Conservation (phyloP, 352 stramenopile species). For the Phytophthora idaei region DNA sequence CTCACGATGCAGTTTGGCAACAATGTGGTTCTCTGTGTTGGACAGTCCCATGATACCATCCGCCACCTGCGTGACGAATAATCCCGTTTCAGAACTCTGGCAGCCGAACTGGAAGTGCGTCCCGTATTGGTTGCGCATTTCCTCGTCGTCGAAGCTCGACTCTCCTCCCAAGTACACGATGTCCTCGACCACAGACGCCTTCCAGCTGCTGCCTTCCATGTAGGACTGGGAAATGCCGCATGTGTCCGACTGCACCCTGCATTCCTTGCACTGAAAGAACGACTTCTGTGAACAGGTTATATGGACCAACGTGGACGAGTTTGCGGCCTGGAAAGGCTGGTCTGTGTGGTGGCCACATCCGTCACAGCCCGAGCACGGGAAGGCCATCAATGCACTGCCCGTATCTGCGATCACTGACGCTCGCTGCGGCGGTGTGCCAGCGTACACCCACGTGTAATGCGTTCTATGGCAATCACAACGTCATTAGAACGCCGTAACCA, state of each 20-base stretch:
- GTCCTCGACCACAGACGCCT: conserved; percentile 81
- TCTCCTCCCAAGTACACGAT: conserved; percentile 78
- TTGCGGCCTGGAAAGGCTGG: conserved; percentile 54
- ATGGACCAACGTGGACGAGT: conserved; percentile 76
- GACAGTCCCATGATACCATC: conserved; percentile 87
- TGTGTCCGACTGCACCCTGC: conserved; percentile 43
- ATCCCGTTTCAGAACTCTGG: conserved; percentile 70
- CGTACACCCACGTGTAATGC: conserved; percentile 88
- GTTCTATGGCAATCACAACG: conserved; percentile 45
- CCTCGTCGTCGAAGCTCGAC: conserved; percentile 48
- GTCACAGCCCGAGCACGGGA: conserved; percentile 79
- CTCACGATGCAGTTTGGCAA: conserved; percentile 75
- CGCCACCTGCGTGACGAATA: conserved; percentile 85
- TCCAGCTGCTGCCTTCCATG: conserved; percentile 87
- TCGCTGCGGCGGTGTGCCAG: conserved; percentile 76
- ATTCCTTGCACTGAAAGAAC: conserved; percentile 71
- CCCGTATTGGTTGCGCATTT: conserved; percentile 64
- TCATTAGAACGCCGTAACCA: conserved; percentile 10
- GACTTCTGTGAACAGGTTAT: conserved; percentile 58
- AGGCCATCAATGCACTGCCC: conserved; percentile 77
- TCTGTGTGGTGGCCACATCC: conserved; percentile 82
- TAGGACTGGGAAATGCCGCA: conserved; percentile 83
- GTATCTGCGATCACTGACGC: conserved; percentile 87
- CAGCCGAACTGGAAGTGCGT: conserved; percentile 87
- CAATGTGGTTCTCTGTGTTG: conserved; percentile 75